Evolutionary conservation across 2,329 filamentous ascomycete genomes (phyloP).

Genomic region (Amauroascus verrucosus): DNA sequence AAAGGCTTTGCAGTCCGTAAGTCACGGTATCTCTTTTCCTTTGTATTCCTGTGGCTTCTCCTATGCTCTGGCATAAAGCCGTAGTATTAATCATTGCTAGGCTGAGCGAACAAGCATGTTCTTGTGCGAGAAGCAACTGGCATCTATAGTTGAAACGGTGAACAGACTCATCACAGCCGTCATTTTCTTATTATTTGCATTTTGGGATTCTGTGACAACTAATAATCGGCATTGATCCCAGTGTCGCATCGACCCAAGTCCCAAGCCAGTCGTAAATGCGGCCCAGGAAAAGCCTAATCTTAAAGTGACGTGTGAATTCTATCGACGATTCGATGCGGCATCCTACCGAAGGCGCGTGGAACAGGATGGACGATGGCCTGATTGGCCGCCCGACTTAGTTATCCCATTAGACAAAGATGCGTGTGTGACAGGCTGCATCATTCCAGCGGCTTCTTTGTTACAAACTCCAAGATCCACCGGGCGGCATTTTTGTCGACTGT

Average conservation of each 20-base stretch:
- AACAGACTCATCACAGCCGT: not conserved
- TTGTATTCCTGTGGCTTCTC: not conserved
- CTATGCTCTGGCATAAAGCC: not conserved
- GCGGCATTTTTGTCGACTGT: too few relatives aligned
- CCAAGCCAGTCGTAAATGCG: conserved; percentile 48
- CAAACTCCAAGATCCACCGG: too few relatives aligned
- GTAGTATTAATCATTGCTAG: too few relatives aligned
- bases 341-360: conserved; percentile 53
- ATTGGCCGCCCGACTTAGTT: conserved; percentile 47
- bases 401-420: too few relatives aligned
- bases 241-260: too few relatives aligned
- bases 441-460: too few relatives aligned
- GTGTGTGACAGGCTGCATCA: conserved; percentile 48
- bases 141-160: not conserved
- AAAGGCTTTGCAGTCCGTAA: too few relatives aligned
- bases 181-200: not conserved
- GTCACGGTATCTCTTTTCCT: too few relatives aligned
- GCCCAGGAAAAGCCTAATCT: conserved; percentile 35
- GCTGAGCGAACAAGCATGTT: not conserved
- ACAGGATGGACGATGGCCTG: conserved; percentile 42
- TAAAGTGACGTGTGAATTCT: conserved; percentile 59
- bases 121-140: not conserved
- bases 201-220: not conserved
- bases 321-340: conserved; percentile 55
- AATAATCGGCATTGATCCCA: not conserved